Evolutionary conservation across 1,284 basidiomycete species (phyloP).

Genomic region (Cryptococcus deneoformans): DNA sequence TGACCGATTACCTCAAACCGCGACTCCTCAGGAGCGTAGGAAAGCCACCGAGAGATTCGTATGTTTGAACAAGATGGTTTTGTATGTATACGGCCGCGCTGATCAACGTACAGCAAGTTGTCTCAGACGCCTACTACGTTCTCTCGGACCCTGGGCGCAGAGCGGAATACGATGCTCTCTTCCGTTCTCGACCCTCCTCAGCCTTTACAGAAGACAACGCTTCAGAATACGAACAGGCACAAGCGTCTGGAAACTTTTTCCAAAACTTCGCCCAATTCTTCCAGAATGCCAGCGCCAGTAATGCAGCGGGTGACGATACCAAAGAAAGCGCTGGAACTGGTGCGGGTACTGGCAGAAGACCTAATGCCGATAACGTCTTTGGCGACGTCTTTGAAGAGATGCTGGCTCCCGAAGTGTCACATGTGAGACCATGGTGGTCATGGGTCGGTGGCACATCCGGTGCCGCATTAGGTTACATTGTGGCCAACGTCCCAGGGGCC

Average conservation of each 20-base stretch:
- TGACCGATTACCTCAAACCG: constrained; percentile 71
- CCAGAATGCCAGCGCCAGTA: constrained; percentile 37
- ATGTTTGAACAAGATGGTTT: constrained; percentile 20
- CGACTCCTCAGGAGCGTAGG: constrained; percentile 66
- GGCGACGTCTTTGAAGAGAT: constrained; percentile 89
- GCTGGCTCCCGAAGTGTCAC: constrained; percentile 49
- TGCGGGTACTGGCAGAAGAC: constrained; percentile 47
- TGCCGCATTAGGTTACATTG: constrained; percentile 74
- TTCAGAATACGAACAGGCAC: constrained; percentile 55
- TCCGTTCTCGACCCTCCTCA: constrained; percentile 51
- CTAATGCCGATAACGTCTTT: constrained; percentile 77
- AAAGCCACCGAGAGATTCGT: constrained; percentile 73
- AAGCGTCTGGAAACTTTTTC: constrained; percentile 70
- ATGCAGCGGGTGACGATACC: constrained; percentile 1
- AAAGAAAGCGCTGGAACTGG: constrained; percentile 11
- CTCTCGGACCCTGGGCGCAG: constrained; percentile 73
- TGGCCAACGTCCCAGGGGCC: constrained; percentile 78
- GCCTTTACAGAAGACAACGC: constrained; percentile 42
- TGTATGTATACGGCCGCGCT: neutral
- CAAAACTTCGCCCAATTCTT: constrained; percentile 73
- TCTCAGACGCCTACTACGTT: constrained; percentile 96
- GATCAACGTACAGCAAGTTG: constrained; percentile 56
- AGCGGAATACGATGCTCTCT: constrained; percentile 76
- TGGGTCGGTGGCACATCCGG: constrained; percentile 62
- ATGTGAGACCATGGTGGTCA: constrained; percentile 46